Conservation (phyloP, 768 basidiomycete species). For the Leccinum subgranulosum region DNA sequence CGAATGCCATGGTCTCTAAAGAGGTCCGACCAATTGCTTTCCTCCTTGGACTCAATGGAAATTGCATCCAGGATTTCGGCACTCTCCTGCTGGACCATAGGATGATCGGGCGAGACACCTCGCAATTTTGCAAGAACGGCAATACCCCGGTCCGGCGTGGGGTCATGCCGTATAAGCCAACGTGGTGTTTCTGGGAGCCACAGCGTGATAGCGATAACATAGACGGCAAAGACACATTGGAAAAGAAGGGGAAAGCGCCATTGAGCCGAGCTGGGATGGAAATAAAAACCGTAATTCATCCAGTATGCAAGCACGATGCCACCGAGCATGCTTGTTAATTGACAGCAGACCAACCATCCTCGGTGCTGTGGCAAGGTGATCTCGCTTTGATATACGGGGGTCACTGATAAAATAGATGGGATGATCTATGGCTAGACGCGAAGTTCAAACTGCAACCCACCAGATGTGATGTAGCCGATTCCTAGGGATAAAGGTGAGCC, state of each 20-base stretch:
- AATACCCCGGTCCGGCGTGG: conserved; percentile 1
- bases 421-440: not conserved
- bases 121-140: not conserved
- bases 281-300: conserved; percentile 15
- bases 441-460: not conserved
- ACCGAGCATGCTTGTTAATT: conserved; percentile 13
- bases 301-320: conserved; percentile 13
- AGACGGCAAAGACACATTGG: conserved; percentile 7
- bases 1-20: conserved; percentile 7
- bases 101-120: not conserved
- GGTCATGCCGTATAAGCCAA: conserved; percentile 6
- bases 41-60: conserved; percentile 2
- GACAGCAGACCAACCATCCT: conserved; percentile 14
- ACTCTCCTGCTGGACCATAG: not conserved
- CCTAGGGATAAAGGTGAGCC: not conserved
- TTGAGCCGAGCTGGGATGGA: conserved; percentile 7
- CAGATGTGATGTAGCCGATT: conserved; percentile 14
- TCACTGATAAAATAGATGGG: not conserved
- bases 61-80: conserved; percentile 5
- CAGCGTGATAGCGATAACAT: conserved; percentile 1
- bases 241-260: conserved; percentile 12
- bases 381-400: conserved; percentile 13
- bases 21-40: conserved; percentile 4
- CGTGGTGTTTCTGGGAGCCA: conserved; percentile 7
- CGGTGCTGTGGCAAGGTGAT: conserved; percentile 11